Evolutionary conservation across 225 moss, liverwort and hornwort species (phyloP).

Genomic region (Climacium dendroides): DNA sequence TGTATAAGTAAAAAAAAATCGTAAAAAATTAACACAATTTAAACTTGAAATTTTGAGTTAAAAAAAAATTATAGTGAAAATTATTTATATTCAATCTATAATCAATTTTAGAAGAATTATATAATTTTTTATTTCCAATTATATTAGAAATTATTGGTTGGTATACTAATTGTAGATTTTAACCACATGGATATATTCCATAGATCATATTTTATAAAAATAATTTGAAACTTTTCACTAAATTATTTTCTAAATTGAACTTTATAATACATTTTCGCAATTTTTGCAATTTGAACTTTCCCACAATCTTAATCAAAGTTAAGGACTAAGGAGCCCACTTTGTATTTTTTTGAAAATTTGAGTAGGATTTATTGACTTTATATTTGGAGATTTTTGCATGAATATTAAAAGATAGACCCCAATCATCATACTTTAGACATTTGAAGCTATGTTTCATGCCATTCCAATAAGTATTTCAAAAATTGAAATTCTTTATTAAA

Average conservation of each 20-base stretch:
- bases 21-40: background rate
- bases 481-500: background rate
- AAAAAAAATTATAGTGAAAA: background rate
- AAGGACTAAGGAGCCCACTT: background rate
- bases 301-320: fast-evolving
- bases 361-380: background rate
- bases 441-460: background rate
- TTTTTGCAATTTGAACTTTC: background rate
- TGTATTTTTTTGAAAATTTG: background rate
- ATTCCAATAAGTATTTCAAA: background rate
- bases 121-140: background rate
- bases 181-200: background rate
- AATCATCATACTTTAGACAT: fast-evolving
- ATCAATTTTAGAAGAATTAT: background rate
- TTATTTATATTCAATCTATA: background rate
- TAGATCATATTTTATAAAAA: fast-evolving
- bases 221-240: background rate
- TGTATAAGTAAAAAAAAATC: background rate
- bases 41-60: background rate
- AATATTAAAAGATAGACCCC: no score
- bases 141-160: background rate
- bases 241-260: background rate
- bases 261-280: background rate
- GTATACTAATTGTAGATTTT: background rate
- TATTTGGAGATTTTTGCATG: background rate